Percentiles rank a stretch among this genome's conserved stretches.
These are phyloP conservation scores for Gliomastix tumulicola DNA, from an alignment of 2,329 filamentous ascomycete species.

Conservation along the genomic window DNA sequence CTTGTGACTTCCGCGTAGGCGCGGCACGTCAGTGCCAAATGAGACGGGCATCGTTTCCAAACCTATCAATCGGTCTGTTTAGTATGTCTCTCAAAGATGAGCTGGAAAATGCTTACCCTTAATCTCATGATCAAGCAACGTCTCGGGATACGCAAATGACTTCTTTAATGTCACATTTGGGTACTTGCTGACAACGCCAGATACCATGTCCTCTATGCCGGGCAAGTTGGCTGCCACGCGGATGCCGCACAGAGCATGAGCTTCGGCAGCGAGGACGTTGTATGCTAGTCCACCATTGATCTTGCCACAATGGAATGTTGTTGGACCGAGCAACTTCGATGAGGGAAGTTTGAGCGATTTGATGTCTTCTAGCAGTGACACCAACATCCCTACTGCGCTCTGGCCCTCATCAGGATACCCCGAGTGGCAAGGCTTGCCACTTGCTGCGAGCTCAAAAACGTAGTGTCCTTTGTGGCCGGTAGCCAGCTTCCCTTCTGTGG, in stretches of 20 bases:
- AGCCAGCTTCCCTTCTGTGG: conserved; percentile 64
- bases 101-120: conserved; percentile 3
- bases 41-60: conserved; percentile 8
- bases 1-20: conserved; percentile 8
- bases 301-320: conserved; percentile 8
- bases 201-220: conserved; percentile 5
- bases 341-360: conserved; percentile 6
- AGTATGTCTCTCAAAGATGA: neutral
- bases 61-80: conserved; percentile 4
- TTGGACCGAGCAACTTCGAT: conserved; percentile 6
- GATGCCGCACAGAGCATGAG: conserved; percentile 6
- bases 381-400: conserved; percentile 7
- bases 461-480: conserved; percentile 66
- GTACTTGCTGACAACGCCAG: conserved; percentile 4
- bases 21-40: conserved; percentile 10
- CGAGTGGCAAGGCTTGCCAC: conserved; percentile 47
- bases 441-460: conserved; percentile 48
- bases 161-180: conserved; percentile 5
- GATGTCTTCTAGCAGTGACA: conserved; percentile 10
- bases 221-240: conserved; percentile 5
- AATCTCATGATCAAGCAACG: conserved; percentile 6
- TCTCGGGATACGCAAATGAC: conserved; percentile 7
- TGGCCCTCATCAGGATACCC: conserved; percentile 10
- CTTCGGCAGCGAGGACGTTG: conserved; percentile 7
- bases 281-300: conserved; percentile 8